Evolutionary conservation across 305 asterid species (phyloP).

Genomic region (Solanum hybrid): DNA sequence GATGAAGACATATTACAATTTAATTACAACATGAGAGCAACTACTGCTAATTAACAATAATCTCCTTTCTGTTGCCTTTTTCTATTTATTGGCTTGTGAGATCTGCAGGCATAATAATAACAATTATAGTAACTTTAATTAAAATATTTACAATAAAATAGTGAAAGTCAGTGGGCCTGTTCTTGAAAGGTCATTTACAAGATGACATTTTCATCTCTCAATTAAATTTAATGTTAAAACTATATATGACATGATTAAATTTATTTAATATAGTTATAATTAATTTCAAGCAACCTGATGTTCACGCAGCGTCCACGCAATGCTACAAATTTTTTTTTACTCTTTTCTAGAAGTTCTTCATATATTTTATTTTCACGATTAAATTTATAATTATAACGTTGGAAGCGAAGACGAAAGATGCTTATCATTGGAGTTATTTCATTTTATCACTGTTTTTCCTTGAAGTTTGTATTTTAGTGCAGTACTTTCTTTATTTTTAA

Average conservation of each 20-base stretch:
- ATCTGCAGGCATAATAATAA: background rate
- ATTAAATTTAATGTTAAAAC: background rate
- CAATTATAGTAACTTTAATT: background rate
- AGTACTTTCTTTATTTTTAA: no score
- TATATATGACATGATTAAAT: background rate
- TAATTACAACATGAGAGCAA: background rate
- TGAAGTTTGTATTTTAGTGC: background rate
- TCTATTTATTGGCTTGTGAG: background rate
- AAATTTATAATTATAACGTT: no score
- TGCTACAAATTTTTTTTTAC: background rate
- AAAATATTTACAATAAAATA: background rate
- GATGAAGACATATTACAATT: background rate
- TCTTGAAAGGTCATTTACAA: background rate
- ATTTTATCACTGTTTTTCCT: background rate
- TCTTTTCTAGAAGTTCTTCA: no score
- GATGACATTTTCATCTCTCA: background rate
- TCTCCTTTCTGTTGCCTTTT: conserved; percentile 7
- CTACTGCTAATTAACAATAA: background rate
- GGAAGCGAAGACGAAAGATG: no score
- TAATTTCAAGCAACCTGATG: background rate
- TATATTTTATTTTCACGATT: no score
- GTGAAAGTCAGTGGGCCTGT: background rate
- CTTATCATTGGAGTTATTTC: no score
- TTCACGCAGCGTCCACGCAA: background rate
- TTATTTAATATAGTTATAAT: background rate